Conservation (phyloP, 495 filamentous ascomycete genomes). For the Aspergillus diversus region DNA sequence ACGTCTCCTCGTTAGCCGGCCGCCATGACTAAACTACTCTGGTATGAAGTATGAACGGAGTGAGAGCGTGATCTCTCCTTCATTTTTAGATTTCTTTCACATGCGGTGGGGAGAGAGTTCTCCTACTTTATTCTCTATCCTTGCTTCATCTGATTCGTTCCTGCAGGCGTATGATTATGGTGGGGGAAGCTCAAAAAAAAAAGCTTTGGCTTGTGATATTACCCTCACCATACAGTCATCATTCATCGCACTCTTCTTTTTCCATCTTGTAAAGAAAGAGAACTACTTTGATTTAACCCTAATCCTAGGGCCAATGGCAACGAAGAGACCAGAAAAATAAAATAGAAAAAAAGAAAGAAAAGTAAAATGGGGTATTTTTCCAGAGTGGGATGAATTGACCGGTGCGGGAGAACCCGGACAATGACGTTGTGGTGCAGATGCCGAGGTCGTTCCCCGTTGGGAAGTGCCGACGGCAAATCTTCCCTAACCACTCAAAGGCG, state of each 20-base stretch:
- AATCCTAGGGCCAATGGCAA: no score
- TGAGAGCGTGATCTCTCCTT: neutral
- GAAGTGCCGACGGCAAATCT: constrained; percentile 15
- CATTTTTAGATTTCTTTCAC: neutral
- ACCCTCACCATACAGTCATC: no score
- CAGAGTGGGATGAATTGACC: constrained; percentile 7
- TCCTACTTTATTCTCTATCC: neutral
- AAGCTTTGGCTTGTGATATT: no score
- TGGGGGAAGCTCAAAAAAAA: no score
- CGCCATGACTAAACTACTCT: no score
- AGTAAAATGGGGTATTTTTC: neutral
- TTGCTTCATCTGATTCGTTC: neutral
- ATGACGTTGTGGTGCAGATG: constrained; percentile 18
- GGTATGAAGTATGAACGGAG: neutral
- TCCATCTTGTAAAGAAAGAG: no score
- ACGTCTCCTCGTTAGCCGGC: neutral
- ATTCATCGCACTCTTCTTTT: no score
- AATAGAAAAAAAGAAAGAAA: neutral
- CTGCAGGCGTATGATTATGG: neutral
- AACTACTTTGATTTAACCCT: no score
- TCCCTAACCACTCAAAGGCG: neutral
- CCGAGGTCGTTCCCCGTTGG: constrained; percentile 17
- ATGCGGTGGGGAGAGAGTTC: neutral
- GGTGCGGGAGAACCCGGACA: constrained; percentile 10
- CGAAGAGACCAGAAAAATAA: no score